These are phyloP conservation scores for Aspergillus diversus DNA, from an alignment of 495 filamentous ascomycete species.

Conservation along the genomic window DNA sequence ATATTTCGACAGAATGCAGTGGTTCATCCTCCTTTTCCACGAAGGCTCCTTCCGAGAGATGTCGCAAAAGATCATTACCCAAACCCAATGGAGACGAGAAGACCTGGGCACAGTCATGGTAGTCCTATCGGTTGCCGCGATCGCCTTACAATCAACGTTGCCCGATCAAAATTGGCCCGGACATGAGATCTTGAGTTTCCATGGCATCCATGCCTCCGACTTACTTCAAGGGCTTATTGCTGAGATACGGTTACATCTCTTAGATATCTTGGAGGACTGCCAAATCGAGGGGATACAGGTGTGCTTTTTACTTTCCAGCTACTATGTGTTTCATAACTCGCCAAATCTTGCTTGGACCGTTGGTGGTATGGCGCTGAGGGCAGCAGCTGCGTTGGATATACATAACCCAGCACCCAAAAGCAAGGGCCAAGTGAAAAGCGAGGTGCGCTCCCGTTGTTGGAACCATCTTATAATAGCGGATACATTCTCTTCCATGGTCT, in stretches of 20 bases:
- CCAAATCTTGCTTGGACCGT: slow-evolving; percentile 25
- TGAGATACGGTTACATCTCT: slow-evolving; percentile 25
- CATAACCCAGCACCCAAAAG: background rate
- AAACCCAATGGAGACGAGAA: slow-evolving; percentile 21
- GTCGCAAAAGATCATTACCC: slow-evolving; percentile 18
- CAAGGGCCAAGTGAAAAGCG: slow-evolving; percentile 14
- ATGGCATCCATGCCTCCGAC: slow-evolving; percentile 4
- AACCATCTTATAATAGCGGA: slow-evolving; percentile 27
- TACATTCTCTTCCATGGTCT: slow-evolving; percentile 26
- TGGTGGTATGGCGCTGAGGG: background rate
- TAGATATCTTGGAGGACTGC: slow-evolving; percentile 24
- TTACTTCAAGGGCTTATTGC: slow-evolving; percentile 18
- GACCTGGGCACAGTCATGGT: slow-evolving; percentile 24
- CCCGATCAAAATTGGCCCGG: slow-evolving; percentile 22
- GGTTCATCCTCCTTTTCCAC: slow-evolving; percentile 27
- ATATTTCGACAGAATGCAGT: slow-evolving; percentile 27
- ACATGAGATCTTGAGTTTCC: background rate
- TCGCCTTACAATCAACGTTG: slow-evolving; percentile 24
- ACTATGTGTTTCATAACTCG: slow-evolving; percentile 26
- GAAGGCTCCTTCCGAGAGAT: slow-evolving; percentile 23
- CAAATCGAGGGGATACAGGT: slow-evolving; percentile 28
- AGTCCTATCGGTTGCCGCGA: slow-evolving; percentile 24
- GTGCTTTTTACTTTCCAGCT: slow-evolving; percentile 23
- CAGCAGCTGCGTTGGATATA: background rate
- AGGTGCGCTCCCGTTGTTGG: slow-evolving; percentile 27